Percentiles rank a stretch among this genome's conserved stretches.
Evolutionary conservation across 106 monocot species (phyloP).

Genomic region (Allium fistulosum): DNA sequence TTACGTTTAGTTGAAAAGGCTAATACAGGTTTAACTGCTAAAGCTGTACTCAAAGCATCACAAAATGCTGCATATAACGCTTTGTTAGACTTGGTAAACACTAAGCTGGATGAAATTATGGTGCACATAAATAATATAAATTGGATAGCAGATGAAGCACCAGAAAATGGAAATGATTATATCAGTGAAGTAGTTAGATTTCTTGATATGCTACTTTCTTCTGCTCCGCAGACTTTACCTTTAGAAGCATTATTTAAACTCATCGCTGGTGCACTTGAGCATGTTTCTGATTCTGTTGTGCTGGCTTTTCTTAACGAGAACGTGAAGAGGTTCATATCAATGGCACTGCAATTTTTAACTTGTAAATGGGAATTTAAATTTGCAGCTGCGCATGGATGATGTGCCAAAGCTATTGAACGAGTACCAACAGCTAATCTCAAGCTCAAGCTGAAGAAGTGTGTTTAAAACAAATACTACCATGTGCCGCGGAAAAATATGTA

Average conservation of each 20-base stretch:
- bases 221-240: conserved; percentile 38
- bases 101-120: conserved; percentile 48
- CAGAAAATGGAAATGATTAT: conserved; percentile 37
- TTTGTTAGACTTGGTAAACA: conserved; percentile 21
- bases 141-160: conserved; percentile 53
- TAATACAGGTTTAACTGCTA: conserved; percentile 34
- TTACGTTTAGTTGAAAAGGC: conserved; percentile 32
- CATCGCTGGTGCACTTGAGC: conserved; percentile 28
- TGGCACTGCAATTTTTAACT: not conserved
- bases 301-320: conserved; percentile 37
- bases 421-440: conserved; percentile 51
- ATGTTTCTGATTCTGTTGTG: conserved; percentile 42
- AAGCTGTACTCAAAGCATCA: conserved; percentile 38
- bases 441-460: conserved; percentile 16
- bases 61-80: conserved; percentile 42
- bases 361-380: not conserved
- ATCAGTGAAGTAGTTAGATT: conserved; percentile 34
- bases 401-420: conserved; percentile 51
- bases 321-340: conserved; percentile 26
- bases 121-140: conserved; percentile 36
- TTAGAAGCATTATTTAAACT: conserved; percentile 37
- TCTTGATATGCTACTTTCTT: conserved; percentile 37
- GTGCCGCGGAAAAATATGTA: no score
- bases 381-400: conserved; percentile 77
- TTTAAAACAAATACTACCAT: no score